Conservation (phyloP, 2,329 filamentous ascomycete genomes). For the Akanthomyces lecanii region DNA sequence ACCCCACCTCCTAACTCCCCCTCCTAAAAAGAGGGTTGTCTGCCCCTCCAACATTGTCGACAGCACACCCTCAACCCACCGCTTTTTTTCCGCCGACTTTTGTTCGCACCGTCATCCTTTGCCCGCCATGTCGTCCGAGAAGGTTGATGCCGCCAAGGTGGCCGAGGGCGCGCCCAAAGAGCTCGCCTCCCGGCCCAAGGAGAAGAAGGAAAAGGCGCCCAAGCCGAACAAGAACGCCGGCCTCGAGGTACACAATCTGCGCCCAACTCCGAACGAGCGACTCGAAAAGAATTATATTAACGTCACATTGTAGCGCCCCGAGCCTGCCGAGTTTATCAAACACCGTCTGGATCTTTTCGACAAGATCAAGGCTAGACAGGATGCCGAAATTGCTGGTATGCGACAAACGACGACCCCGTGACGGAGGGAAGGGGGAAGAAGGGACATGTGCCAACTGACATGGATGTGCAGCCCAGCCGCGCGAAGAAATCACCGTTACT, state of each 20-base stretch:
- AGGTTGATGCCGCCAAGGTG: slow-evolving; percentile 32
- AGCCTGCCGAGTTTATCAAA: slow-evolving; percentile 70
- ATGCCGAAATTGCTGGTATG: slow-evolving; percentile 61
- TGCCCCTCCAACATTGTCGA: slow-evolving; percentile 20
- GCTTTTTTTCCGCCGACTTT: background rate
- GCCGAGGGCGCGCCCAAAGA: slow-evolving; percentile 32
- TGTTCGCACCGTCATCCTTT: slow-evolving; percentile 25
- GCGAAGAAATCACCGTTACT: slow-evolving; percentile 69
- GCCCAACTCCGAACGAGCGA: slow-evolving; percentile 19
- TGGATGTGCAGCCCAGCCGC: slow-evolving; percentile 56
- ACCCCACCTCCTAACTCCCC: slow-evolving; percentile 20
- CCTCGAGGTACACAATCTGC: slow-evolving; percentile 39
- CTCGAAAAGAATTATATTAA: slow-evolving; percentile 23
- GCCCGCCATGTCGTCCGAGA: slow-evolving; percentile 35
- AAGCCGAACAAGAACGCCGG: slow-evolving; percentile 59
- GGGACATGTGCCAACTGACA: slow-evolving; percentile 13
- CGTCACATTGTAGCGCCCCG: slow-evolving; percentile 31
- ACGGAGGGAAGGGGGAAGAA: background rate
- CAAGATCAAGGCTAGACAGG: slow-evolving; percentile 76
- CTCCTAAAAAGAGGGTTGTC: slow-evolving; percentile 4
- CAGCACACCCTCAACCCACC: slow-evolving; percentile 29
- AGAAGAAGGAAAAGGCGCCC: slow-evolving; percentile 32
- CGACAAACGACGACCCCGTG: slow-evolving; percentile 22
- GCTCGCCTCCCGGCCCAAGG: slow-evolving; percentile 35
- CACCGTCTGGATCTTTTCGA: slow-evolving; percentile 85